Evolutionary conservation across 2,329 filamentous ascomycete genomes (phyloP).

Genomic region (Aspergillus fumigatiaffinis): DNA sequence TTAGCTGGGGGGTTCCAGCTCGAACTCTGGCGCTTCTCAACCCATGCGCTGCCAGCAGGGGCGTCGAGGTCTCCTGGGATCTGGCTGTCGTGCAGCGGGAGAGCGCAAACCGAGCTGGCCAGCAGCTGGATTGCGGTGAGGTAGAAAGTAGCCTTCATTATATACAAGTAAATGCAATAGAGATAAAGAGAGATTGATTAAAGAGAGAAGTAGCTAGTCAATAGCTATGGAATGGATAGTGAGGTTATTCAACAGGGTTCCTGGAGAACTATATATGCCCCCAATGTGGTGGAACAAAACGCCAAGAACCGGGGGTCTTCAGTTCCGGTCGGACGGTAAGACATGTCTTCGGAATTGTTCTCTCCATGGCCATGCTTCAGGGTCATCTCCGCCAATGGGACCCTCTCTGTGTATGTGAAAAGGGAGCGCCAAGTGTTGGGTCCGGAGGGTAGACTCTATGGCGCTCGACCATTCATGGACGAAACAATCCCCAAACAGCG

Average conservation of each 20-base stretch:
- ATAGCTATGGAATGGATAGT: not conserved
- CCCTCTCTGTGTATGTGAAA: not conserved
- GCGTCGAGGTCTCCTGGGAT: not conserved
- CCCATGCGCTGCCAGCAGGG: not conserved
- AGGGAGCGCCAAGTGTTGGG: not conserved
- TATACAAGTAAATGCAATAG: not conserved
- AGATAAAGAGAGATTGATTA: not conserved
- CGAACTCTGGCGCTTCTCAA: constrained; percentile 3
- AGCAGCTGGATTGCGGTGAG: constrained; percentile 14
- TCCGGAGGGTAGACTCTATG: not conserved
- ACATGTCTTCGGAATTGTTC: not conserved
- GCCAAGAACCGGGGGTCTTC: not conserved
- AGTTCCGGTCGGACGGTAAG: not conserved
- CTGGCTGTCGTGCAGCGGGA: constrained; percentile 8
- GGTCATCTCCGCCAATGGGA: not conserved
- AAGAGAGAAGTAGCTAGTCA: not conserved
- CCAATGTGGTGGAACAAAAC: not conserved
- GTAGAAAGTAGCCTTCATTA: constrained; percentile 12
- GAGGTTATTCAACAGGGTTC: not conserved
- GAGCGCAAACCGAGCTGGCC: constrained; percentile 10
- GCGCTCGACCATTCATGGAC: not conserved
- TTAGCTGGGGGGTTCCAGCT: constrained; percentile 13
- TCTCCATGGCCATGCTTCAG: not conserved
- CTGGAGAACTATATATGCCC: not conserved
- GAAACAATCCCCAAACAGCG: not conserved